Conservation (phyloP, 2,329 filamentous ascomycete species). For the Exserohilum rostratum region DNA sequence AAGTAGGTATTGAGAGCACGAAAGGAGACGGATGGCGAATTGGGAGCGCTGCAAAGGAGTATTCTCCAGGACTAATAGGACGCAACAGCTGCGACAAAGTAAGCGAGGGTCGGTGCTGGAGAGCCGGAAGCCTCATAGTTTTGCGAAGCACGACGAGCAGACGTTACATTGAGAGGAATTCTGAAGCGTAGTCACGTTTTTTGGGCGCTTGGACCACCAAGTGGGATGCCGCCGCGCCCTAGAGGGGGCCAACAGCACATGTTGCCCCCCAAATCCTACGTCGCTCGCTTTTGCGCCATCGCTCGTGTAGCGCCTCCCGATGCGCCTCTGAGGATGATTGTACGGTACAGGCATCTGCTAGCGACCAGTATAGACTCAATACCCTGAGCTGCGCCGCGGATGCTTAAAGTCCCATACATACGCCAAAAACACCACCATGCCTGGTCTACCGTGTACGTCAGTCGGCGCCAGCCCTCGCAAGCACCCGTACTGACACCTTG, state of each 20-base stretch:
- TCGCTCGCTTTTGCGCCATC: conserved; percentile 27
- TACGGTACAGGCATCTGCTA: conserved; percentile 46
- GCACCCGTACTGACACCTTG: conserved; percentile 24
- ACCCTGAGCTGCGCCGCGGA: conserved; percentile 42
- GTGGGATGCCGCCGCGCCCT: conserved; percentile 16
- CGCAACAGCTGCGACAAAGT: not conserved
- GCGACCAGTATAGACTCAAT: conserved; percentile 46
- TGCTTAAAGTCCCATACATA: conserved; percentile 27
- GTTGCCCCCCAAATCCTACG: conserved; percentile 20
- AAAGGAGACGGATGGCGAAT: conserved; percentile 17
- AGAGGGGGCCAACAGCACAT: conserved; percentile 18
- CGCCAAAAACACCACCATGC: conserved; percentile 49
- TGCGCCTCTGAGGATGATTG: conserved; percentile 49
- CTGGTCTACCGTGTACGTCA: conserved; percentile 57
- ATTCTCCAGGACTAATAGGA: not conserved
- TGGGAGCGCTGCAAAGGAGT: conserved; percentile 2
- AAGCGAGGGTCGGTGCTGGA: not conserved
- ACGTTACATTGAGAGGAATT: conserved; percentile 17
- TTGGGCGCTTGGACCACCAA: conserved; percentile 25
- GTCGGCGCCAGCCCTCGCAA: conserved; percentile 12
- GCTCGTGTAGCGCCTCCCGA: conserved; percentile 26
- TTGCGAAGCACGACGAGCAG: conserved; percentile 8
- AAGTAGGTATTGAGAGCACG: conserved; percentile 21
- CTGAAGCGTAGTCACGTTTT: conserved; percentile 25
- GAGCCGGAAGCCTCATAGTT: not conserved